Base-by-base conservation (phyloP, 345 rosid genomes). In the Heritiera fomes region DNA sequence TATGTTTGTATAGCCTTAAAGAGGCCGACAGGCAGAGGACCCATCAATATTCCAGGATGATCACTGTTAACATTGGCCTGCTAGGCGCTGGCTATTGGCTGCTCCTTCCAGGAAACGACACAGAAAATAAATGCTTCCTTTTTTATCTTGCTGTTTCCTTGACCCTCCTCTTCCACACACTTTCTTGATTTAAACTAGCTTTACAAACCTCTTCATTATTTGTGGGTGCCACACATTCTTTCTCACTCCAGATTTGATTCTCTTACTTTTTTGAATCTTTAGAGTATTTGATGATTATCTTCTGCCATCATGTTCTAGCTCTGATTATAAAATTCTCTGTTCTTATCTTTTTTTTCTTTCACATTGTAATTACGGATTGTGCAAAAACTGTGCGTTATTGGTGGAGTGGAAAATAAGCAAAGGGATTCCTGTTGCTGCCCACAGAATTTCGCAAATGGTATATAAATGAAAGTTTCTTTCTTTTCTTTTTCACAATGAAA, bases 221-320 rank as follows among this genome's bases (percentile, higher is more conserved):
- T n/a, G 66, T 41, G 65, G 77, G 77, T 58, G 52, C 77, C 77
- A 53, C 77, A 73, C 43, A 8, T 10, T 40, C 63, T 6, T 58
- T 49, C 28, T 10, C 52, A 20, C 66, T 58, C 52, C 52, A 58
- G 56, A 71, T 49, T 71, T 13, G 59, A 71, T 13, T 38, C 12
- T 43, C 53, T 74, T 23, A 20, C 40, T 74, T 41, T 40, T 58
- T 23, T 41, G 2, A n/a, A 73, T 58, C 64, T 40, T 52, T 14
- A 3, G 34, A 43, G 7, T n/a, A 38, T 72, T 56, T 58, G 20
- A 56, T 73, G 77, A 40, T 74, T 41, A 59, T 20, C 38, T n/a
- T 58, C 67, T 2, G n/a, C 77, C 52, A 56, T 43, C 60, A 58
- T 41, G 8, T 43, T 18, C 72, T 20, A 67, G 15, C 72, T 18